Evolutionary conservation across 805 yeast species (phyloP).

Genomic region (Saturnispora sanitii): DNA sequence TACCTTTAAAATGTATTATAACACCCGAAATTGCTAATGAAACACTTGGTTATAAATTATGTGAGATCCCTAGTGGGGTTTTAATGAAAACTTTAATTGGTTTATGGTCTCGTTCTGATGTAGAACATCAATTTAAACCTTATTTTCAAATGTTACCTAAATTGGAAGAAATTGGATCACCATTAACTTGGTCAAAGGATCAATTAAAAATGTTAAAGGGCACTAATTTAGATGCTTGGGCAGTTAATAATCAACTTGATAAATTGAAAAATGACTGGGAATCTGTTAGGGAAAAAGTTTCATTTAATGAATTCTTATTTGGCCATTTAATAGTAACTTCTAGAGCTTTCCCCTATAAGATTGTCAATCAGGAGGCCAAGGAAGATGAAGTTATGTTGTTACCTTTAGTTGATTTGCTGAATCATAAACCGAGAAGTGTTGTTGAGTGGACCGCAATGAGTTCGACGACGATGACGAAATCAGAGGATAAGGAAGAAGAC

Average conservation of each 20-base stretch:
- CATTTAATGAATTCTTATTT: constrained; percentile 62
- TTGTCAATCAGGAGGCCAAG: constrained; percentile 28
- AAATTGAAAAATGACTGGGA: constrained; percentile 48
- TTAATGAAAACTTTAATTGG: constrained; percentile 10
- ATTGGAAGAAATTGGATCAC: constrained; percentile 39
- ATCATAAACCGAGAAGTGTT: constrained; percentile 52
- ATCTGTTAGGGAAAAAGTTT: constrained; percentile 4
- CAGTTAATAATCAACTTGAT: constrained; percentile 35
- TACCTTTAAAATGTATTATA: constrained; percentile 19
- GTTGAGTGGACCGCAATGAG: constrained; percentile 51
- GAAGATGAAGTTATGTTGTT: constrained; percentile 41
- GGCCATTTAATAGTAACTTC: constrained; percentile 62
- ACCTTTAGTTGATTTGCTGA: constrained; percentile 72
- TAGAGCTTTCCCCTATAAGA: constrained; percentile 68
- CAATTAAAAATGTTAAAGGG: constrained; percentile 30
- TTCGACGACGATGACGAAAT: neutral
- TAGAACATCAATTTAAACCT: constrained; percentile 18
- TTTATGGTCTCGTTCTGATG: constrained; percentile 11
- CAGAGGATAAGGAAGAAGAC: too few relatives aligned
- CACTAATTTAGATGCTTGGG: constrained; percentile 52
- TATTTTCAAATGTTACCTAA: constrained; percentile 42
- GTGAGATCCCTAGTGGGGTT: constrained; percentile 7
- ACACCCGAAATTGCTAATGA: constrained; percentile 18
- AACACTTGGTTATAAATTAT: constrained; percentile 11
- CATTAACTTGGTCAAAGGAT: constrained; percentile 48